Evolutionary conservation across 352 stramenopile species (phyloP).

Genomic region (Pythium aquatile): DNA sequence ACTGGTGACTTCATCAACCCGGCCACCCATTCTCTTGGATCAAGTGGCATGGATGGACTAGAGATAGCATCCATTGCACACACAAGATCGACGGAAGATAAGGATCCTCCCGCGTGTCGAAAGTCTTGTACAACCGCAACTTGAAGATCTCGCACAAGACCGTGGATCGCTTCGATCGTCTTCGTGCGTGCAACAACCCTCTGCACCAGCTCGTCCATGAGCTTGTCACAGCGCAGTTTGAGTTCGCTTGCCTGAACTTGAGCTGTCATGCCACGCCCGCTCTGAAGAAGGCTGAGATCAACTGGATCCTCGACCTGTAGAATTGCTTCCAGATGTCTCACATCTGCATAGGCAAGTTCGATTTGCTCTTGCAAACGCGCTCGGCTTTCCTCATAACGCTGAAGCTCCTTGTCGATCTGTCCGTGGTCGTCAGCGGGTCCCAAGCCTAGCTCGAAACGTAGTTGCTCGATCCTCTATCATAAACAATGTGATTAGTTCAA

Average conservation of each 20-base stretch:
- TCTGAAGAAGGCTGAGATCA: constrained; percentile 37
- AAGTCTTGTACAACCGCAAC: constrained; percentile 41
- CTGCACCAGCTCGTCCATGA: constrained; percentile 46
- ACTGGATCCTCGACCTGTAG: constrained; percentile 38
- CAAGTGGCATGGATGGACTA: constrained; percentile 6
- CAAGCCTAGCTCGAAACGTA: background rate
- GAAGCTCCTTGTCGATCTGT: constrained; percentile 34
- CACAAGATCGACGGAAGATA: constrained; percentile 24
- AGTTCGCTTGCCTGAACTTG: constrained; percentile 61
- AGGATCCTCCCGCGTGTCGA: constrained; percentile 35
- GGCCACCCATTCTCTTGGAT: background rate
- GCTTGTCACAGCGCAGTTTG: constrained; percentile 23
- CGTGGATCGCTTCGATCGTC: constrained; percentile 35
- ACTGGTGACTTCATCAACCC: background rate
- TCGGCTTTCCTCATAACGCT: constrained; percentile 2
- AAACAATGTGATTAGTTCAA: background rate
- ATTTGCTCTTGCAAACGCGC: constrained; percentile 18
- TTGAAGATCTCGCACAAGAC: constrained; percentile 40
- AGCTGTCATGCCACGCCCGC: constrained; percentile 37
- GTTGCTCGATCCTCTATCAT: background rate
- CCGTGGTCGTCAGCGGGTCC: constrained; percentile 18
- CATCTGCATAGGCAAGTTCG: constrained; percentile 27
- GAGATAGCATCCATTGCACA: constrained; percentile 9
- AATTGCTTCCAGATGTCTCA: constrained; percentile 49
- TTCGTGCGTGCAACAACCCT: constrained; percentile 37